phyloP scores from a whole-genome alignment of 2,329 filamentous ascomycete species.

The Talaromyces sp. region DNA sequence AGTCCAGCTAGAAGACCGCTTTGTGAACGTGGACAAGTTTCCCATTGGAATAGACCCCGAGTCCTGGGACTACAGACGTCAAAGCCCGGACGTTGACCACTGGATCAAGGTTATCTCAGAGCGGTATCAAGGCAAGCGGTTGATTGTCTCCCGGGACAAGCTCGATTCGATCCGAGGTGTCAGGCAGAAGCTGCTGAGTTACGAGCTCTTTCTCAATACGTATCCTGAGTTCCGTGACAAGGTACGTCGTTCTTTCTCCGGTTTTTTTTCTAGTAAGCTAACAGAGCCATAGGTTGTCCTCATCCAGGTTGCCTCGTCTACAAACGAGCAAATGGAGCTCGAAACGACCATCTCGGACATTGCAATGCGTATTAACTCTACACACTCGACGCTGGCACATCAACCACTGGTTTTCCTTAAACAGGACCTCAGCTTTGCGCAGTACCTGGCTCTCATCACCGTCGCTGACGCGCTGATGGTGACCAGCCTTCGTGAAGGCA shows the following conservation, averaged over 20 bases:
- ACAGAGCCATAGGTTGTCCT: constrained; percentile 60
- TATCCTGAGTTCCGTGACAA: constrained; percentile 84
- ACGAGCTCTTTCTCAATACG: constrained; percentile 89
- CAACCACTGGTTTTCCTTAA: constrained; percentile 90
- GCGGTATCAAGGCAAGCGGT: constrained; percentile 77
- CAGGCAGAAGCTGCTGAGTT: constrained; percentile 85
- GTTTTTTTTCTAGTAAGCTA: not conserved
- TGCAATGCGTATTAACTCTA: constrained; percentile 87
- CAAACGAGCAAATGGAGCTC: constrained; percentile 79
- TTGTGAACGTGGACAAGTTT: constrained; percentile 78
- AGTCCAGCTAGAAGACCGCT: constrained; percentile 84
- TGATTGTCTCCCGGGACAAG: constrained; percentile 92
- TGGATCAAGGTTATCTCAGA: constrained; percentile 79
- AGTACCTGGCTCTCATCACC: constrained; percentile 86
- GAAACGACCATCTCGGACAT: constrained; percentile 88
- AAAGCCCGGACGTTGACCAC: constrained; percentile 64
- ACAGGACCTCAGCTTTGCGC: constrained; percentile 87
- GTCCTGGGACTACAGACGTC: constrained; percentile 64
- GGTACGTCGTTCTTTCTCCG: constrained; percentile 21
- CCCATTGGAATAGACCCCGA: constrained; percentile 89
- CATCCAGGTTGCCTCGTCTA: constrained; percentile 89
- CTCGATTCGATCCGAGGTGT: constrained; percentile 89
- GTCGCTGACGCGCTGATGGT: constrained; percentile 91
- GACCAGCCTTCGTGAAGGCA: constrained; percentile 89
- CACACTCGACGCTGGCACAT: constrained; percentile 83